Evolutionary conservation across 202 grass and related monocot genomes (phyloP).

Genomic region (Digitaria exilis): DNA sequence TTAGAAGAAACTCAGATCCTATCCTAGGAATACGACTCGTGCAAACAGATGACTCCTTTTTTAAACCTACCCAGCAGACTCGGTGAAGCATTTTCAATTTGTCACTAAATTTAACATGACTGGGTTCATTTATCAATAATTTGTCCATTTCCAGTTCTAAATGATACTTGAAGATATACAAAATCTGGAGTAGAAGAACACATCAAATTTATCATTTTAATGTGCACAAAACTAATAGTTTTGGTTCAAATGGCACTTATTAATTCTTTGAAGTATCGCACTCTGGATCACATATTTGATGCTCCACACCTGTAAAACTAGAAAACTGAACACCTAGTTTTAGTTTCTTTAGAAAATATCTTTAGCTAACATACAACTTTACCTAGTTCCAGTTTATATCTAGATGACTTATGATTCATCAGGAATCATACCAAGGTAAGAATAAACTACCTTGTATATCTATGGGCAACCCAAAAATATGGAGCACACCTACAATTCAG

Average conservation of each 20-base stretch:
- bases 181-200: neutral
- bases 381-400: slow-evolving; percentile 3
- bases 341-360: neutral
- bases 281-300: neutral
- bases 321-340: neutral
- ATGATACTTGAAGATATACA: neutral
- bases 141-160: slow-evolving; percentile 26
- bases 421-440: neutral
- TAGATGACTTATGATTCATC: neutral
- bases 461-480: neutral
- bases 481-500: neutral
- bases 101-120: slow-evolving; percentile 4
- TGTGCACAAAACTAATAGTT: slow-evolving; percentile 1
- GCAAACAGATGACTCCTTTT: neutral
- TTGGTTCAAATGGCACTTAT: neutral
- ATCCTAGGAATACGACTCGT: neutral
- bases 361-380: neutral
- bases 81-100: neutral
- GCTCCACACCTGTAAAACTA: neutral
- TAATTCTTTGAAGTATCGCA: neutral
- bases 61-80: neutral
- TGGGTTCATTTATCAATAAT: neutral
- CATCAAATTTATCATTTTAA: neutral
- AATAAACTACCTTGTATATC: neutral
- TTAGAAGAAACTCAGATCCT: neutral